These are phyloP conservation scores for Globisporangium heterothallicum DNA, from an alignment of 352 stramenopile species.

Conservation along the genomic window DNA sequence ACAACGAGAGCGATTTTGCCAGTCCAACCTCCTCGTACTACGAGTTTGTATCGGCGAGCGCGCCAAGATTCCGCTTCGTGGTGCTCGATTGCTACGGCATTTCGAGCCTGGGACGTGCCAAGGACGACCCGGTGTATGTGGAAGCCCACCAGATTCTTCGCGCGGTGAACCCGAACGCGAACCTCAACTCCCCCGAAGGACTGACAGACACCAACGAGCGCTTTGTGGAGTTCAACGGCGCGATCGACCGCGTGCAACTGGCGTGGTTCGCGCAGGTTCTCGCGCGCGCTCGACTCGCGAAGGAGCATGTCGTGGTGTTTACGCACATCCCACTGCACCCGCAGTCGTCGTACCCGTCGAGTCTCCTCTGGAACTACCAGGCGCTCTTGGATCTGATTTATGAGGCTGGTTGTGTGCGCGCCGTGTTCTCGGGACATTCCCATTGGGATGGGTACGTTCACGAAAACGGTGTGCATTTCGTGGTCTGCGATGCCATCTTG, in stretches of 20 bases:
- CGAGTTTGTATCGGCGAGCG: conserved; percentile 42
- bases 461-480: conserved; percentile 50
- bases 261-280: conserved; percentile 46
- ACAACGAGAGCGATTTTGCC: conserved; percentile 3
- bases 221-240: conserved; percentile 80
- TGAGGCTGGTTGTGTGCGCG: conserved; percentile 40
- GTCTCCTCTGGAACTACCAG: conserved; percentile 78
- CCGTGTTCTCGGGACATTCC: conserved; percentile 67
- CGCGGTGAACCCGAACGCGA: conserved; percentile 57
- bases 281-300: conserved; percentile 12
- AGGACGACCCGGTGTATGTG: conserved; percentile 36
- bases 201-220: conserved; percentile 35
- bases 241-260: conserved; percentile 52
- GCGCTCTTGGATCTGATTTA: conserved; percentile 47
- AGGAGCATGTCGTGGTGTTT: conserved; percentile 66
- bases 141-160: conserved; percentile 37
- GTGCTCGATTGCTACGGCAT: conserved; percentile 70
- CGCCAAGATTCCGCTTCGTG: conserved; percentile 49
- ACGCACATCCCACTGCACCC: conserved; percentile 67
- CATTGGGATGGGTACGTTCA: conserved; percentile 54
- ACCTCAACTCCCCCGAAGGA: conserved; percentile 64
- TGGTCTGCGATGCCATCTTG: conserved; percentile 63
- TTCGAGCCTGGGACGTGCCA: conserved; percentile 48
- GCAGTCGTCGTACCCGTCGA: conserved; percentile 25
- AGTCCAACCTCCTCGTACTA: conserved; percentile 41